Percentiles rank a stretch among this genome's conserved stretches.
Evolutionary conservation across 768 basidiomycete genomes (phyloP).

Genomic region (Boletus sensibilis): DNA sequence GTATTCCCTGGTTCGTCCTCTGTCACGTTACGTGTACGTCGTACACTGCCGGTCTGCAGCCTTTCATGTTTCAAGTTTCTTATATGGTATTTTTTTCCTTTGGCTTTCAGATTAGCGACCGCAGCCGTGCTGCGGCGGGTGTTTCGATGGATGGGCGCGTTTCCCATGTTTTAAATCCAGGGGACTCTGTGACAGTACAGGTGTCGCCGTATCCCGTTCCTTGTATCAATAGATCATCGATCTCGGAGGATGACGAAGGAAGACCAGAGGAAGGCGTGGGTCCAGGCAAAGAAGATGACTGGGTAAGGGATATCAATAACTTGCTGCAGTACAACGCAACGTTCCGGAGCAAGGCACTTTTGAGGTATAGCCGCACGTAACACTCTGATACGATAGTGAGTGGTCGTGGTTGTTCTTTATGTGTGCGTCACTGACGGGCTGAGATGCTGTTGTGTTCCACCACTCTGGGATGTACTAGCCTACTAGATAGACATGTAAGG

Average conservation of each 20-base stretch:
- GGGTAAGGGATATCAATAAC: constrained; percentile 97
- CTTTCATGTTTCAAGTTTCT: neutral
- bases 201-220: constrained; percentile 90
- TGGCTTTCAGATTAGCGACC: constrained; percentile 68
- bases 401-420: neutral
- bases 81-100: neutral
- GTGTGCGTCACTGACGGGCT: neutral
- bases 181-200: constrained; percentile 82
- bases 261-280: constrained; percentile 62
- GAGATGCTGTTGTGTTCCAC: neutral
- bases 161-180: constrained; percentile 77
- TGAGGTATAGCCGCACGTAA: constrained; percentile 61
- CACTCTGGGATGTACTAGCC: neutral
- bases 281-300: constrained; percentile 85
- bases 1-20: constrained; percentile 84
- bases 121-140: constrained; percentile 81
- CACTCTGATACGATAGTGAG: constrained; percentile 11
- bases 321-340: constrained; percentile 93
- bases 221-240: constrained; percentile 86
- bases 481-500: constrained; percentile 1
- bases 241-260: constrained; percentile 48
- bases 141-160: constrained; percentile 93
- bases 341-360: constrained; percentile 84
- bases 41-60: neutral
- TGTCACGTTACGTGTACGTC: constrained; percentile 67